These are phyloP conservation scores for Lophium mytilinum DNA, from an alignment of 495 filamentous ascomycete genomes.

Conservation along the genomic window DNA sequence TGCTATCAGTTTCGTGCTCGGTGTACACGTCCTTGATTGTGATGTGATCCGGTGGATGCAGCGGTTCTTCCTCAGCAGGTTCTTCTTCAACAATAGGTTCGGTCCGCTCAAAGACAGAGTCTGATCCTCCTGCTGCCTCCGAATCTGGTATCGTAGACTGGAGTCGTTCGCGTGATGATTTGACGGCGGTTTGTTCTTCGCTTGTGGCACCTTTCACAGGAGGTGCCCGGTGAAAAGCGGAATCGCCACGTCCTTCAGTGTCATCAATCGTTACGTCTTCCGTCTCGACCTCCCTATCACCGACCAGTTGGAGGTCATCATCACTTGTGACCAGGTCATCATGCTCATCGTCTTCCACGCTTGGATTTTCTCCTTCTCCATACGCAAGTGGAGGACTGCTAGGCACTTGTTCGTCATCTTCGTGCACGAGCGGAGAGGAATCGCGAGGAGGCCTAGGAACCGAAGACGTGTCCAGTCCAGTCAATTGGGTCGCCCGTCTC, in stretches of 20 bases:
- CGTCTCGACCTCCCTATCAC: neutral
- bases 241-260: too few species aligned
- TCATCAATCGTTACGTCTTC: neutral
- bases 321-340: constrained; percentile 1
- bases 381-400: constrained; percentile 21
- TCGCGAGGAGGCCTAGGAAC: neutral
- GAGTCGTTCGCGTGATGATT: neutral
- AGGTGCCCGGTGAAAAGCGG: too few species aligned
- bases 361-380: constrained; percentile 8
- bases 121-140: neutral
- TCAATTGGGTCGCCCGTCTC: neutral
- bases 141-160: constrained; percentile 1
- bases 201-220: too few species aligned
- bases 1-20: neutral
- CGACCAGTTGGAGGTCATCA: neutral
- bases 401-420: constrained; percentile 13
- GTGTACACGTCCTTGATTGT: too few species aligned
- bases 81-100: too few species aligned
- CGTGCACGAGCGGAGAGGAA: neutral
- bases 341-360: neutral
- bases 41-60: too few species aligned
- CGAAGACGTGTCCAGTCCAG: constrained; percentile 5
- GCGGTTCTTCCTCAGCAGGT: too few species aligned
- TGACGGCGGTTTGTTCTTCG: neutral
- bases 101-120: too few species aligned